A percentile compares a stretch with the other conserved stretches of the same genome.
Conservation (phyloP, 2,329 filamentous ascomycete genomes). For the Aureobasidium sp. region DNA sequence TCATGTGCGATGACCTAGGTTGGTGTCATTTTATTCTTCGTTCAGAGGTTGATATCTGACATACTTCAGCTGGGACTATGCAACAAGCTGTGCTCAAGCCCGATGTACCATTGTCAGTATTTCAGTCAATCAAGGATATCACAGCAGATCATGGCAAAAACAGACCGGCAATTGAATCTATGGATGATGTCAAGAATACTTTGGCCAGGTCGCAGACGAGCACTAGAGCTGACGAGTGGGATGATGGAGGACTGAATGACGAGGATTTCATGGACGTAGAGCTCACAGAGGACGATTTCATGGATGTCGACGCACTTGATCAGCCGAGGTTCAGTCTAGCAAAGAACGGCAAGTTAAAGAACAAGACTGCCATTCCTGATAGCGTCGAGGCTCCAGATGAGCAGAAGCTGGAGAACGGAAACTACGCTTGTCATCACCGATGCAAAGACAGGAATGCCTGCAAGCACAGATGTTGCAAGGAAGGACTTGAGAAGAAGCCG, state of each 20-base stretch:
- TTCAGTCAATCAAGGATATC: conserved; percentile 33
- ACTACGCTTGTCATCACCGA: conserved; percentile 65
- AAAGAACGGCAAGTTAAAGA: background rate
- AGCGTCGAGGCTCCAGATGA: background rate
- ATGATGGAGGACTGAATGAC: conserved; percentile 47
- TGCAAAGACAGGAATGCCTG: conserved; percentile 59
- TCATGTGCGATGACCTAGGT: conserved; percentile 82
- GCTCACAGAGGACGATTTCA: conserved; percentile 34
- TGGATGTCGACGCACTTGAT: conserved; percentile 48
- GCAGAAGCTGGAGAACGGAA: conserved; percentile 53
- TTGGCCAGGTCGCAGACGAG: background rate
- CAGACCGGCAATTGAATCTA: conserved; percentile 36
- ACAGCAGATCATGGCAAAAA: conserved; percentile 37
- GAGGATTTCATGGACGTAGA: conserved; percentile 44
- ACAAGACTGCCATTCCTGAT: background rate
- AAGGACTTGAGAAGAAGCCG: conserved; percentile 61
- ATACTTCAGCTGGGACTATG: conserved; percentile 47
- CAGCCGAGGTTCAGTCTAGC: background rate
- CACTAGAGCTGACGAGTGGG: conserved; percentile 39
- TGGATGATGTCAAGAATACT: background rate
- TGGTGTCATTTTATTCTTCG: conserved; percentile 17
- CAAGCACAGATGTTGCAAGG: conserved; percentile 65
- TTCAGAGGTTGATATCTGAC: background rate
- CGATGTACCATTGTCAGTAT: conserved; percentile 40
- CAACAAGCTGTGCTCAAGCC: conserved; percentile 47